A percentile compares a stretch with the other conserved stretches of the same genome.
Conservation (phyloP, 164 flowering plant genomes). For the Malania oleifera region DNA sequence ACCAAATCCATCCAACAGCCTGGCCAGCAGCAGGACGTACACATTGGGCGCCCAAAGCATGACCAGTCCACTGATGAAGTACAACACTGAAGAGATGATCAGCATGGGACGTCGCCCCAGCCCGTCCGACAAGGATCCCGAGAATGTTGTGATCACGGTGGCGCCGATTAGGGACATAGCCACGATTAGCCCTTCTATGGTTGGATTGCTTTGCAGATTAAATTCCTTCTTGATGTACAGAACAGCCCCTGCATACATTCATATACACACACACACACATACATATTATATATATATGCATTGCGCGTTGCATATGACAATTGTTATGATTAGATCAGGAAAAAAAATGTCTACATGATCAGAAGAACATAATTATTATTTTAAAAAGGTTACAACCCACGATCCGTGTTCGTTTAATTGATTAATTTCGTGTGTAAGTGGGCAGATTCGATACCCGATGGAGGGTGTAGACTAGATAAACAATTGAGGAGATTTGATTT, state of each 20-base stretch:
- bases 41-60: slow-evolving; percentile 42
- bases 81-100: slow-evolving; percentile 26
- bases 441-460: too few relatives aligned
- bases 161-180: slow-evolving; percentile 40
- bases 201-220: slow-evolving; percentile 6
- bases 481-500: too few relatives aligned
- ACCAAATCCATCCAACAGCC: slow-evolving; percentile 37
- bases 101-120: slow-evolving; percentile 37
- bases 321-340: too few relatives aligned
- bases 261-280: too few relatives aligned
- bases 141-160: slow-evolving; percentile 33
- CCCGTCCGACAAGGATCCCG: slow-evolving; percentile 28
- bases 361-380: too few relatives aligned
- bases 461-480: too few relatives aligned
- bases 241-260: slow-evolving; percentile 2
- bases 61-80: slow-evolving; percentile 29
- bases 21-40: slow-evolving; percentile 28
- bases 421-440: too few relatives aligned
- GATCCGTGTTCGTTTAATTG: too few relatives aligned
- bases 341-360: too few relatives aligned
- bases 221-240: slow-evolving; percentile 13
- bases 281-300: too few relatives aligned
- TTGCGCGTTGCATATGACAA: too few relatives aligned
- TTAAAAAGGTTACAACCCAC: too few relatives aligned
- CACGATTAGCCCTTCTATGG: slow-evolving; percentile 32